These are phyloP conservation scores for Termitomyces sp. DNA, from an alignment of 768 basidiomycete genomes.

Conservation along the genomic window DNA sequence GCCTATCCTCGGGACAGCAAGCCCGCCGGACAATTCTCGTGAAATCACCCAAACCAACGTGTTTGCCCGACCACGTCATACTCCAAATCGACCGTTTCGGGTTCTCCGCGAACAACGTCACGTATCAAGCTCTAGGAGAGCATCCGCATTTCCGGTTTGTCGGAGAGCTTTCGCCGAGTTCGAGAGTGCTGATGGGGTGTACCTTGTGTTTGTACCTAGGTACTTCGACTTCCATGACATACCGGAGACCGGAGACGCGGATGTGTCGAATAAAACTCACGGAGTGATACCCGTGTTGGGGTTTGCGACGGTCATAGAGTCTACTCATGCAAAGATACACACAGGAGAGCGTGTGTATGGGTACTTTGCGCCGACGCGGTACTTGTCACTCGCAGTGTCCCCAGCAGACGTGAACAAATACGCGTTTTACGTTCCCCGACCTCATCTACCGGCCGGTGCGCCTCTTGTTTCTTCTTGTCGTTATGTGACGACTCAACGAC, in stretches of 20 bases:
- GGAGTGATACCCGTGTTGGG: constrained; percentile 73
- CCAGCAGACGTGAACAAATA: constrained; percentile 45
- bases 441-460: constrained; percentile 57
- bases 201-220: constrained; percentile 22
- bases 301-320: constrained; percentile 52
- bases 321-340: constrained; percentile 41
- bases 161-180: not conserved
- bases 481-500: not conserved
- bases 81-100: constrained; percentile 63
- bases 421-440: constrained; percentile 53
- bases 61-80: constrained; percentile 42
- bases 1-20: constrained; percentile 21
- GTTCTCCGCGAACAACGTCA: constrained; percentile 67
- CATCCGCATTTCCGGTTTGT: constrained; percentile 44
- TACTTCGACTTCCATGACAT: constrained; percentile 64
- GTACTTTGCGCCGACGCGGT: constrained; percentile 53
- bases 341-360: constrained; percentile 62
- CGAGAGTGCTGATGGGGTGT: not conserved
- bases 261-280: constrained; percentile 42
- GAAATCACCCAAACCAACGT: constrained; percentile 15
- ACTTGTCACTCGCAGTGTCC: constrained; percentile 49
- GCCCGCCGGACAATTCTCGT: constrained; percentile 18
- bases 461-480: not conserved
- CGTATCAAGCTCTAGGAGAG: constrained; percentile 56
- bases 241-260: constrained; percentile 31